phyloP scores from a whole-genome alignment of 2,329 filamentous ascomycete genomes.

The Plenodomus lindquistii region DNA sequence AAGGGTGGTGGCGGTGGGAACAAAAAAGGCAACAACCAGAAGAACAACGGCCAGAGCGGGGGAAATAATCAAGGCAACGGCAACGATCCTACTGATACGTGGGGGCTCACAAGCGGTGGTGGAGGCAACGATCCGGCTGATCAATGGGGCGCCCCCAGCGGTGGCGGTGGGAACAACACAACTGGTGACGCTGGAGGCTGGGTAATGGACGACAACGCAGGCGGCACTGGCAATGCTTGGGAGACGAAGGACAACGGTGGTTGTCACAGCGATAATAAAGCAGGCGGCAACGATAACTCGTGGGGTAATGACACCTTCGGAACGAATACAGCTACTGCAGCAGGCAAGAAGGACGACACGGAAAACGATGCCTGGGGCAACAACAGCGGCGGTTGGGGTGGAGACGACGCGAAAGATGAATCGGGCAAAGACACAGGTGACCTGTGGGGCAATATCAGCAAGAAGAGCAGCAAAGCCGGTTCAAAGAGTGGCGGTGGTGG shows the following conservation, averaged over 20 bases:
- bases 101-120: too few species aligned
- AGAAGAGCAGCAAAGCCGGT: not conserved
- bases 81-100: not conserved
- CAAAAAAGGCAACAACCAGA: constrained; percentile 21
- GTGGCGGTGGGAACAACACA: not conserved
- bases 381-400: not conserved
- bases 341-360: not conserved
- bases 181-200: not conserved
- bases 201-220: not conserved
- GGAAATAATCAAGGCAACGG: constrained; percentile 8
- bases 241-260: not conserved
- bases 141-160: not conserved
- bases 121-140: not conserved
- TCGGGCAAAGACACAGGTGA: not conserved
- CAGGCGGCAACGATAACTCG: not conserved
- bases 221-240: not conserved
- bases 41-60: constrained; percentile 12
- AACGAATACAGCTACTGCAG: not conserved
- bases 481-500: not conserved
- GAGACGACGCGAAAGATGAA: not conserved
- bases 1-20: constrained; percentile 14
- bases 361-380: not conserved
- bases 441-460: not conserved
- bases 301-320: not conserved
- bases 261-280: too few species aligned